A percentile compares a stretch with the other conserved stretches of the same genome.
These are phyloP conservation scores for Salix koriyanagi DNA, from an alignment of 345 rosid genomes.

Conservation along the genomic window DNA sequence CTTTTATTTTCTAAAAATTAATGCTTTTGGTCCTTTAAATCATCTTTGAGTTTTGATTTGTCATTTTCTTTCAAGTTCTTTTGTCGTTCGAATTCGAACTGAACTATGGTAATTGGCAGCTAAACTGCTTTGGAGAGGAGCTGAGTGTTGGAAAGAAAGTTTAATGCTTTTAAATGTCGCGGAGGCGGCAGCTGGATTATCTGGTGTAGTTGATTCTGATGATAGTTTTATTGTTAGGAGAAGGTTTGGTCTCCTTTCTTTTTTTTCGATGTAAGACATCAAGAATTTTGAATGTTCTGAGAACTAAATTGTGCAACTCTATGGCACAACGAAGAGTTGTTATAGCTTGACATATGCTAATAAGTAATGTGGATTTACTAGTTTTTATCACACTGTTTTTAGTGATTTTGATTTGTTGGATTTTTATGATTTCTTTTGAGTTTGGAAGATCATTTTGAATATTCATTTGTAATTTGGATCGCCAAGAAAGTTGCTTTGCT, in stretches of 20 bases:
- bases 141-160: constrained; percentile 82
- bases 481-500: too few species aligned
- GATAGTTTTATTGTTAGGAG: constrained; percentile 53
- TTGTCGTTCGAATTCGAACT: neutral
- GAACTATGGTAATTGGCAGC: constrained; percentile 32
- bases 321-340: too few species aligned
- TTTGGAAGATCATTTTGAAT: too few species aligned
- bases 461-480: too few species aligned
- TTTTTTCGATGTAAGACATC: too few species aligned
- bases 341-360: too few species aligned
- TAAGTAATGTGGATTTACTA: too few species aligned
- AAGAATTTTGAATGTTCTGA: too few species aligned
- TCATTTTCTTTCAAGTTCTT: neutral
- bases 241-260: constrained; percentile 43
- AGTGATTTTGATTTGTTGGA: too few species aligned
- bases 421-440: too few species aligned
- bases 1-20: neutral
- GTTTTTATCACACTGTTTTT: too few species aligned
- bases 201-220: constrained; percentile 14
- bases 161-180: constrained; percentile 62
- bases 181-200: constrained; percentile 41
- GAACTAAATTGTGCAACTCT: too few species aligned
- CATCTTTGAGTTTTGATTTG: neutral
- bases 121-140: constrained; percentile 82
- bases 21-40: neutral